Percentiles rank a stretch among this genome's conserved stretches.
Evolutionary conservation across 345 rosid species (phyloP).

Genomic region (Durio zibethinus): DNA sequence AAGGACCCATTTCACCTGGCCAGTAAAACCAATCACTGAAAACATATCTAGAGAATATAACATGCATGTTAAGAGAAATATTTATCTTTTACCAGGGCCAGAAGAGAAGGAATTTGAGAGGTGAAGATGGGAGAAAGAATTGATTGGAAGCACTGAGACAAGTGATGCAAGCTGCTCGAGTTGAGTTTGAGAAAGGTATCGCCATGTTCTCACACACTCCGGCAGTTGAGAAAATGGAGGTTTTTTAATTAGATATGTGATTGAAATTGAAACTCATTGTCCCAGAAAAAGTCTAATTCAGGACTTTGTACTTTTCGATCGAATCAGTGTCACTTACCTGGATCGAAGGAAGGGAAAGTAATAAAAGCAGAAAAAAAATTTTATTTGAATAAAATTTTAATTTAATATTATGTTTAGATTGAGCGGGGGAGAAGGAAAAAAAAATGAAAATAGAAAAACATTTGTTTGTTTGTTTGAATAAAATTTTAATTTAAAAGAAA

Average conservation of each 20-base stretch:
- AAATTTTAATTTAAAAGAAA: too few species aligned
- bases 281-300: conserved; percentile 27
- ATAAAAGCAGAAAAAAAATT: too few species aligned
- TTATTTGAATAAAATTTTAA: too few species aligned
- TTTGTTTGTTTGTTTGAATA: too few species aligned
- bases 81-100: conserved; percentile 96
- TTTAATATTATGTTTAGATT: too few species aligned
- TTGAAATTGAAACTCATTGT: not conserved
- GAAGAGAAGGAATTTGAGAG: conserved; percentile 63
- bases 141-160: conserved; percentile 37
- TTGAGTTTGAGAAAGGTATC: conserved; percentile 49
- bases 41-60: not conserved
- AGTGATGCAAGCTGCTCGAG: conserved; percentile 26
- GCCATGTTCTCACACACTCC: not conserved
- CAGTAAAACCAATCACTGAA: not conserved
- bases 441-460: too few species aligned
- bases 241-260: not conserved
- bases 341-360: too few species aligned
- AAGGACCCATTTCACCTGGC: conserved; percentile 80
- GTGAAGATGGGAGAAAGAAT: conserved; percentile 27
- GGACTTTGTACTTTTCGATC: too few species aligned
- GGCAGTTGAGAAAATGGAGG: not conserved
- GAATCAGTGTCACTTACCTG: too few species aligned
- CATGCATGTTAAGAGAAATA: too few species aligned
- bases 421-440: too few species aligned